phyloP scores from a whole-genome alignment of 2,329 filamentous ascomycete species.

The Verruconis gallopava region DNA sequence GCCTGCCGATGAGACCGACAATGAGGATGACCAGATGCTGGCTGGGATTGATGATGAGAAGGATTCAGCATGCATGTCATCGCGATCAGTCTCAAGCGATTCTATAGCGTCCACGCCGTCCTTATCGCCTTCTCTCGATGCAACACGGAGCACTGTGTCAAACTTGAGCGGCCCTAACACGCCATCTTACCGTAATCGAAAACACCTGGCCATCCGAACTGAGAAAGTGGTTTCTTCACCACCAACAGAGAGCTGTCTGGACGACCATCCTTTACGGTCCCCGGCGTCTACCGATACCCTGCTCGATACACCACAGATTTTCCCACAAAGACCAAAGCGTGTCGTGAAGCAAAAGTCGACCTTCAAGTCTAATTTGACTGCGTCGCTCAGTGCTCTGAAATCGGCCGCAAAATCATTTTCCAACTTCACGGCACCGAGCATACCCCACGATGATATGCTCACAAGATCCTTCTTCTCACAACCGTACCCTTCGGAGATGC shows the following conservation, averaged over 20 bases:
- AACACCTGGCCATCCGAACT: conserved; percentile 20
- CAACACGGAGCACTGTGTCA: conserved; percentile 29
- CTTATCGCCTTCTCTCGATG: conserved; percentile 31
- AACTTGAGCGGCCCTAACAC: conserved; percentile 19
- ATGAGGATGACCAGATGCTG: conserved; percentile 14
- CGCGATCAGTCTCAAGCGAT: conserved; percentile 43
- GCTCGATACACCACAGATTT: conserved; percentile 14
- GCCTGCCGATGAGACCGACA: conserved; percentile 34
- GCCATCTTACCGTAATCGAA: conserved; percentile 8
- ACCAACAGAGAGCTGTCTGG: conserved; percentile 36
- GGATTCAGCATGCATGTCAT: conserved; percentile 19
- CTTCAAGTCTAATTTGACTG: conserved; percentile 52
- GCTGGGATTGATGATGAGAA: conserved; percentile 8
- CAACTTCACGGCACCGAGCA: conserved; percentile 39
- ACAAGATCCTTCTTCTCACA: conserved; percentile 45
- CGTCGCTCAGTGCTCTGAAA: conserved; percentile 48
- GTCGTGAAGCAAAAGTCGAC: conserved; percentile 32
- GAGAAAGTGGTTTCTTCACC: conserved; percentile 37
- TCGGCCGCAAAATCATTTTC: conserved; percentile 49
- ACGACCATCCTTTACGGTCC: conserved; percentile 41
- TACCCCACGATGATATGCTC: conserved; percentile 46
- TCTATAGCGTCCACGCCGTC: conserved; percentile 47
- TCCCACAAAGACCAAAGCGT: conserved; percentile 17
- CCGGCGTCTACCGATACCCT: conserved; percentile 12
- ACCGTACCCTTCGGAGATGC: conserved; percentile 46